These are phyloP conservation scores for Cercospora sp. DNA, from an alignment of 2,329 filamentous ascomycete genomes.

Conservation along the genomic window DNA sequence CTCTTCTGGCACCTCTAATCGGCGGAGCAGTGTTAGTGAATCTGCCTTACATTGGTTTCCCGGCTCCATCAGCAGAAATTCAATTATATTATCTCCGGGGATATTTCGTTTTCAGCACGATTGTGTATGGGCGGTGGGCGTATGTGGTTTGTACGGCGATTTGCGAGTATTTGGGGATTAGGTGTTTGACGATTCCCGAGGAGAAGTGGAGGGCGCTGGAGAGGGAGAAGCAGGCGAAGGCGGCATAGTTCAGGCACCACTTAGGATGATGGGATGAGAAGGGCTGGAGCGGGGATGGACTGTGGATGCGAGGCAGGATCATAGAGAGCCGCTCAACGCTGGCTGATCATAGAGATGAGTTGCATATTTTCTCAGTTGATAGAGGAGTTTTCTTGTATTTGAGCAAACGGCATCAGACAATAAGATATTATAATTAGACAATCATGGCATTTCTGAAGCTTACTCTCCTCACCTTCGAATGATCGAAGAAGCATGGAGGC, in stretches of 20 bases:
- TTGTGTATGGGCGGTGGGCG: slow-evolving; percentile 94
- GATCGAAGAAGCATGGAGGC: neutral
- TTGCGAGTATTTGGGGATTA: slow-evolving; percentile 89
- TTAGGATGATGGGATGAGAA: too few species aligned
- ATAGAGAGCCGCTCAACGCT: slow-evolving; percentile 10
- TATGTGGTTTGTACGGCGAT: slow-evolving; percentile 87
- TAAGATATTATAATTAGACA: too few species aligned
- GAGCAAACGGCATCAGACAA: too few species aligned
- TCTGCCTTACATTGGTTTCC: slow-evolving; percentile 72
- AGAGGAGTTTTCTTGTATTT: too few species aligned
- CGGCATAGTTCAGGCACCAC: neutral
- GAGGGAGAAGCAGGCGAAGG: slow-evolving; percentile 24
- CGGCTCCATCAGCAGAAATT: slow-evolving; percentile 58
- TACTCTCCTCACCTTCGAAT: neutral
- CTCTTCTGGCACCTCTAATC: slow-evolving; percentile 82
- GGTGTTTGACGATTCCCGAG: slow-evolving; percentile 77
- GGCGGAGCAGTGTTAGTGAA: slow-evolving; percentile 82
- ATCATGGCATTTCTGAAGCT: too few species aligned
- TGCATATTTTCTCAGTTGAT: too few species aligned
- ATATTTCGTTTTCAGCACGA: slow-evolving; percentile 78
- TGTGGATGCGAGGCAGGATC: too few species aligned
- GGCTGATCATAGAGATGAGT: neutral
- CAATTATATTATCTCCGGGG: slow-evolving; percentile 81
- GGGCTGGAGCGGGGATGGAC: too few species aligned
- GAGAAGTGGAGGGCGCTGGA: slow-evolving; percentile 39